Conservation (phyloP, 2,329 filamentous ascomycete genomes). For the Alternaria alternata region DNA sequence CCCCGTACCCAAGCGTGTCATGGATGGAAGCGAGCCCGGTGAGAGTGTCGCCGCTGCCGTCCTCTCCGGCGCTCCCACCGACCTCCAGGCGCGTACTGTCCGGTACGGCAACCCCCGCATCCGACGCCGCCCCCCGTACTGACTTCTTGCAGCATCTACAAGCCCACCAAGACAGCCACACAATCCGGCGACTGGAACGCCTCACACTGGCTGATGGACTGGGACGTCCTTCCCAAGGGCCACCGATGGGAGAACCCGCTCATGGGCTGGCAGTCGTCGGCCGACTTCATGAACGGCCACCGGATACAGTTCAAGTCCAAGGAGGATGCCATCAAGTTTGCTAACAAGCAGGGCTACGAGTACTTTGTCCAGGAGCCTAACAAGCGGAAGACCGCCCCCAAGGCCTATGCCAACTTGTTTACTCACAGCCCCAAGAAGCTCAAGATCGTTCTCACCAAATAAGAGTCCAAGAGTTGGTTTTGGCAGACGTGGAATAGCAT, state of each 20-base stretch:
- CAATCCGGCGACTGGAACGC: slow-evolving; percentile 90
- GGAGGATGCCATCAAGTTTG: slow-evolving; percentile 93
- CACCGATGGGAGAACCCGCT: slow-evolving; percentile 98
- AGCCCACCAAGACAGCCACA: slow-evolving; percentile 90
- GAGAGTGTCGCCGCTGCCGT: slow-evolving; percentile 81
- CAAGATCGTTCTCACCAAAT: slow-evolving; percentile 82
- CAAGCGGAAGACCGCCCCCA: slow-evolving; percentile 81
- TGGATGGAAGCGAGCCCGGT: slow-evolving; percentile 87
- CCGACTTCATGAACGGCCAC: slow-evolving; percentile 93
- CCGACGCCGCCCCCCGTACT: slow-evolving; percentile 8
- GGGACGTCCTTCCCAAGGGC: slow-evolving; percentile 91
- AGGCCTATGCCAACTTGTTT: slow-evolving; percentile 98
- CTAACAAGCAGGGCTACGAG: slow-evolving; percentile 98
- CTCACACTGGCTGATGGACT: slow-evolving; percentile 96
- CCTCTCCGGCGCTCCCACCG: slow-evolving; percentile 89
- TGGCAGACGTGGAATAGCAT: slow-evolving; percentile 5
- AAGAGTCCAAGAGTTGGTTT: slow-evolving; percentile 58
- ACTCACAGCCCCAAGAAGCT: slow-evolving; percentile 77
- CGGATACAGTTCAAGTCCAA: slow-evolving; percentile 89
- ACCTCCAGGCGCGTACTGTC: slow-evolving; percentile 92
- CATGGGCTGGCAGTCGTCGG: slow-evolving; percentile 98
- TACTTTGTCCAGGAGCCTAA: slow-evolving; percentile 99
- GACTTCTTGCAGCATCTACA: slow-evolving; percentile 77
- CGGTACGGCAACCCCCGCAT: slow-evolving; percentile 66
- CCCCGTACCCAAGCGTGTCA: slow-evolving; percentile 85